Percentiles rank a stretch among this genome's conserved stretches.
Evolutionary conservation across 2,329 filamentous ascomycete genomes (phyloP).

Genomic region (Pseudogymnoascus sp.): DNA sequence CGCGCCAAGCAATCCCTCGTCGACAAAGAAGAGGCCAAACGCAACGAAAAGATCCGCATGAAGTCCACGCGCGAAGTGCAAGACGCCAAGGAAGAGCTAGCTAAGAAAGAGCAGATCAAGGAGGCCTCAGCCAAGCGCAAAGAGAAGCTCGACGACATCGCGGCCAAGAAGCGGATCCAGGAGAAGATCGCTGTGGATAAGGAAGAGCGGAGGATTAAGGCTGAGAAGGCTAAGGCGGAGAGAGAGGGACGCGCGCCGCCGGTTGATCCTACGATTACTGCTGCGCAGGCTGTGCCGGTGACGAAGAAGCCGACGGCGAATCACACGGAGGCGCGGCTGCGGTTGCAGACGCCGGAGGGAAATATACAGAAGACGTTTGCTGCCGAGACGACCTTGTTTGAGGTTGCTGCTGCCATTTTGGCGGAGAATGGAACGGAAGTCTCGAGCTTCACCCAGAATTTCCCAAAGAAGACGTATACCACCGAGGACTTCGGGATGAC

Average conservation of each 20-base stretch:
- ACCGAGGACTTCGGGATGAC: slow-evolving; percentile 77
- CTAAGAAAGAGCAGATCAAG: slow-evolving; percentile 85
- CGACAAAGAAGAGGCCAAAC: slow-evolving; percentile 76
- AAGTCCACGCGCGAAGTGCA: slow-evolving; percentile 88
- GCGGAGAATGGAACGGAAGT: slow-evolving; percentile 64
- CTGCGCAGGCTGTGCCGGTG: slow-evolving; percentile 37
- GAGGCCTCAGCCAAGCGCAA: slow-evolving; percentile 78
- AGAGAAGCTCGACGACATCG: slow-evolving; percentile 79
- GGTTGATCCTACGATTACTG: slow-evolving; percentile 21
- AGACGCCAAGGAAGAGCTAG: slow-evolving; percentile 81
- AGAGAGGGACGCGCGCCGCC: slow-evolving; percentile 65
- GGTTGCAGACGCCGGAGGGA: slow-evolving; percentile 69
- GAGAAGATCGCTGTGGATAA: slow-evolving; percentile 95
- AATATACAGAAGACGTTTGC: slow-evolving; percentile 83
- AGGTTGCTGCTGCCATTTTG: slow-evolving; percentile 69
- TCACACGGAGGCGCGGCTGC: slow-evolving; percentile 73
- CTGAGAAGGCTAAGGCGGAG: slow-evolving; percentile 76
- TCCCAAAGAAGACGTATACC: slow-evolving; percentile 74
- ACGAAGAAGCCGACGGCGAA: slow-evolving; percentile 38
- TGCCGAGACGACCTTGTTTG: slow-evolving; percentile 85
- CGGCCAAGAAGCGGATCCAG: slow-evolving; percentile 81
- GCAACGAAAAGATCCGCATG: slow-evolving; percentile 76
- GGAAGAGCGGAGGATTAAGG: slow-evolving; percentile 76
- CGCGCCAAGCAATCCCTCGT: slow-evolving; percentile 57
- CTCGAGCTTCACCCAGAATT: slow-evolving; percentile 74